Percentiles rank a stretch among this genome's conserved stretches.
phyloP scores from a whole-genome alignment of 1,284 basidiomycete genomes.

The Trametes pubescens region DNA sequence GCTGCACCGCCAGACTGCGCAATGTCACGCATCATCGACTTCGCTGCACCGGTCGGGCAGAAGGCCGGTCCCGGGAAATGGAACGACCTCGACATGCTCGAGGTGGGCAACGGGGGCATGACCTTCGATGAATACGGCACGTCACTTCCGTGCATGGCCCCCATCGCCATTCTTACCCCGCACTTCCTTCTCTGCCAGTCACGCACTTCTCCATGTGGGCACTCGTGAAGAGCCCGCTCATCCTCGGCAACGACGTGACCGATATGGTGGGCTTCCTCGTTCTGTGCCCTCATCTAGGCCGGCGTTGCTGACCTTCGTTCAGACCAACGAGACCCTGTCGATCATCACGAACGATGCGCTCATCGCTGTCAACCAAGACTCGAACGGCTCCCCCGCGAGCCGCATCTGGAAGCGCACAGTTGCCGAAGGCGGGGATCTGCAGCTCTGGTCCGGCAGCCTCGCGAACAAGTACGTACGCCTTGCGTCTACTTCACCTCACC shows the following conservation, averaged over 20 bases:
- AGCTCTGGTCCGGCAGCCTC: slow-evolving; percentile 45
- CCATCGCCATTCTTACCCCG: neutral
- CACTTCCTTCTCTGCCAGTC: slow-evolving; percentile 30
- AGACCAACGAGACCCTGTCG: slow-evolving; percentile 44
- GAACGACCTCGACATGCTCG: slow-evolving; percentile 56
- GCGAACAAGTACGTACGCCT: slow-evolving; percentile 41
- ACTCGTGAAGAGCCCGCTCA: slow-evolving; percentile 51
- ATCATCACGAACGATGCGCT: slow-evolving; percentile 49
- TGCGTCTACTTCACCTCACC: neutral
- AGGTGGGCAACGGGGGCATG: slow-evolving; percentile 54
- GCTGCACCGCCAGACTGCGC: slow-evolving; percentile 42
- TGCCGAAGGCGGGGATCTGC: slow-evolving; percentile 41
- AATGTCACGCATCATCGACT: slow-evolving; percentile 49
- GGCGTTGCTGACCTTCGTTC: neutral
- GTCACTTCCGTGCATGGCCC: slow-evolving; percentile 6
- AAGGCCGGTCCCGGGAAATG: slow-evolving; percentile 50
- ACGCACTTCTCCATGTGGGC: slow-evolving; percentile 56
- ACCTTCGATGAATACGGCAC: slow-evolving; percentile 50
- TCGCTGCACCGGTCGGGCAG: slow-evolving; percentile 49
- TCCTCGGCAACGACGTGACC: slow-evolving; percentile 51
- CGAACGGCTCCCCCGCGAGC: slow-evolving; percentile 39
- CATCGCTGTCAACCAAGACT: slow-evolving; percentile 47
- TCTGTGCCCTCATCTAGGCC: neutral
- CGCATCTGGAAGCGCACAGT: slow-evolving; percentile 44
- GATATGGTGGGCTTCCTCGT: slow-evolving; percentile 40